Base-by-base conservation (phyloP, 345 rosid genomes). In the Theobroma cacao region DNA sequence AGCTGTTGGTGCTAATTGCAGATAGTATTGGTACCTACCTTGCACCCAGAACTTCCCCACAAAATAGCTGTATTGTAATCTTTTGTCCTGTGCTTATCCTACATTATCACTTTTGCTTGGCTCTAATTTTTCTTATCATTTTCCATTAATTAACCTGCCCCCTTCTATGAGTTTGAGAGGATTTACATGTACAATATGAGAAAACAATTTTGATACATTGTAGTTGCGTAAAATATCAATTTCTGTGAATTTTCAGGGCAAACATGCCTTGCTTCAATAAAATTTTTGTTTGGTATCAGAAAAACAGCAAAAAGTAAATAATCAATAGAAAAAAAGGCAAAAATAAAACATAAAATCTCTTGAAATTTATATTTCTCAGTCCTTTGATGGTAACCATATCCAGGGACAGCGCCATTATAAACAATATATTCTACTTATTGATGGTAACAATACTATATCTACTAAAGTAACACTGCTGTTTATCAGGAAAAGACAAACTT, bases 1-100 rank as follows among this genome's bases (percentile, higher is more conserved):
- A 85, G 99, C 96, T 48, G 91, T 93, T 22, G 98, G 99, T 78
- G 94, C 95, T 1, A 97, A 95, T 82, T 90, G 86, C 88, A 86
- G 95, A 84, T 92, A 69, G 75, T n/a, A n/a, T n/a, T n/a, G n/a
- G n/a, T 71, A 26, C 20, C 17, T 56, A 17, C 34, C 1, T 24
- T 48, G 31, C 13, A 59, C 34, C 60, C 58, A 75, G 15, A 62
- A 36, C 61, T 34, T 40, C 47, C 67, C 70, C 11, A 48, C 2
- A n/a, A 43, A 45, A 47, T 41, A 64, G 72, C 55, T 75, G 7
- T 31, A 48, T 31, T 72, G 7, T 72, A n/a, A 48, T n/a, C 22
- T 33, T 1, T 52, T 13, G 5, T 24, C 30, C n/a, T 7, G n/a
- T 12, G 41, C 3, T 45, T 33, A 40, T 63, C 31, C 52, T 26